These are phyloP conservation scores for Penicillium bovifimosum DNA, from an alignment of 495 filamentous ascomycete genomes.

Conservation along the genomic window DNA sequence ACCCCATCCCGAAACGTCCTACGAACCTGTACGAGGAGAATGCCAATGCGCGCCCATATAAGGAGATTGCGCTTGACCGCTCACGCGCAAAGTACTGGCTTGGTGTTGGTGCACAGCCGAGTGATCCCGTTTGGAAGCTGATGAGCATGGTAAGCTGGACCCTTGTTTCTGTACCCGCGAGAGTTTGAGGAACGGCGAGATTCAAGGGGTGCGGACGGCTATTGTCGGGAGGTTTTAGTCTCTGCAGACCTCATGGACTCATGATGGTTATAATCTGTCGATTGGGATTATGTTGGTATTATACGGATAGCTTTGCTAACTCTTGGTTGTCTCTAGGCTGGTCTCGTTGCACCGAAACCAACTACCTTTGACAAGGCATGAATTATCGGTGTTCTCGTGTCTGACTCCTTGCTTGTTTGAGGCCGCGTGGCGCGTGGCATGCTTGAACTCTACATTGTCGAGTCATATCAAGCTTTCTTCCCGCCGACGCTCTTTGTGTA, in stretches of 20 bases:
- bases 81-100: constrained; percentile 88
- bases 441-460: not conserved
- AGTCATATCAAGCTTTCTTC: not conserved
- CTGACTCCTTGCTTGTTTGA: not conserved
- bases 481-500: constrained; percentile 1
- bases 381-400: not conserved
- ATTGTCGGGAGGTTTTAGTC: not conserved
- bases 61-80: constrained; percentile 84
- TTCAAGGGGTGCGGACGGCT: not conserved
- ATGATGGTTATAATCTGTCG: too few species aligned
- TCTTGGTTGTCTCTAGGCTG: constrained; percentile 16
- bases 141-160: constrained; percentile 66
- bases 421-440: not conserved
- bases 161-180: not conserved
- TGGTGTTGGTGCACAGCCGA: constrained; percentile 92
- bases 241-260: not conserved
- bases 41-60: constrained; percentile 56
- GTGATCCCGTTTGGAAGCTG: constrained; percentile 80
- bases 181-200: not conserved
- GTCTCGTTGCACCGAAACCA: constrained; percentile 28
- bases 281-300: not conserved
- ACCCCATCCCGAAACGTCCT: constrained; percentile 72
- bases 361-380: constrained; percentile 23
- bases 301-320: not conserved
- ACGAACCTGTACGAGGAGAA: constrained; percentile 58